Evolutionary conservation across 371 early-diverging fungal genomes (phyloP).

Genomic region (Cokeromyces recurvatus): DNA sequence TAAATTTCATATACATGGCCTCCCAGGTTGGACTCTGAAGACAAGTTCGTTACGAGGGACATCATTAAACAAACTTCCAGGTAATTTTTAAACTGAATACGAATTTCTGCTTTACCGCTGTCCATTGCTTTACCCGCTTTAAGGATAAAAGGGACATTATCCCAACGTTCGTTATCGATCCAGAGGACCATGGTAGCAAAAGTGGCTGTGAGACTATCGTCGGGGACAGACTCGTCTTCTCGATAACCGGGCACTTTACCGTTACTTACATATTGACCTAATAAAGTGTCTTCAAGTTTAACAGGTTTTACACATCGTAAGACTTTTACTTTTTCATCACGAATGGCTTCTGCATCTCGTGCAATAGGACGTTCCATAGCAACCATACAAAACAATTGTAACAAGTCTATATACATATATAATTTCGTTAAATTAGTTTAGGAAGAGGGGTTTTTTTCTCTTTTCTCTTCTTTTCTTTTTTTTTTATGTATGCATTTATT

Average conservation of each 20-base stretch:
- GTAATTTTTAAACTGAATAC: slow-evolving; percentile 93
- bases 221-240: slow-evolving; percentile 83
- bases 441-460: too few species aligned
- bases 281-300: slow-evolving; percentile 65
- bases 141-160: slow-evolving; percentile 92
- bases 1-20: slow-evolving; percentile 94
- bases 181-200: slow-evolving; percentile 85
- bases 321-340: slow-evolving; percentile 88
- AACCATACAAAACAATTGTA: slow-evolving; percentile 85
- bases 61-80: slow-evolving; percentile 68
- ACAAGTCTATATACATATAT: slow-evolving; percentile 49
- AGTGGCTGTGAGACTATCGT: slow-evolving; percentile 80
- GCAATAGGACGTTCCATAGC: slow-evolving; percentile 88
- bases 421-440: too few species aligned
- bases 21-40: slow-evolving; percentile 92
- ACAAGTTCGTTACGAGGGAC: slow-evolving; percentile 92
- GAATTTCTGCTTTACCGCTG: slow-evolving; percentile 85
- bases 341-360: slow-evolving; percentile 79
- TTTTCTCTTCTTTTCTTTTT: too few species aligned
- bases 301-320: slow-evolving; percentile 76
- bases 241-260: slow-evolving; percentile 82
- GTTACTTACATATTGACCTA: slow-evolving; percentile 87
- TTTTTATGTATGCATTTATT: too few species aligned
- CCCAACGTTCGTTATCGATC: slow-evolving; percentile 94
- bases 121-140: slow-evolving; percentile 95